phyloP scores from a whole-genome alignment of 1,139 yeast species.

The Kurtzmaniella quercitrusa region DNA sequence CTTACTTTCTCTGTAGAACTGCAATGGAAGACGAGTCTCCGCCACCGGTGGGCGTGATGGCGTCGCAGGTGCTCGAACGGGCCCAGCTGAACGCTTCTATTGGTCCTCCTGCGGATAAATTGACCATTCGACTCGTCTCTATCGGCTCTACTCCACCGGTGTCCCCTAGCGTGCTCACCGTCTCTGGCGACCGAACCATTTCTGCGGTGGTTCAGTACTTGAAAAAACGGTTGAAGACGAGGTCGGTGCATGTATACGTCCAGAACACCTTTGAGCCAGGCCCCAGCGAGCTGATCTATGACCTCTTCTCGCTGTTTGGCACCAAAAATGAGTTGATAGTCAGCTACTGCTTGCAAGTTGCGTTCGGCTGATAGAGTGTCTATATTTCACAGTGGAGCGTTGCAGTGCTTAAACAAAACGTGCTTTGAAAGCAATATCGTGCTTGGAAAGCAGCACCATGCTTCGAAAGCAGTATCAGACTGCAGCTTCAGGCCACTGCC shows the following conservation, averaged over 20 bases:
- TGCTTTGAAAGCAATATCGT: too few species aligned
- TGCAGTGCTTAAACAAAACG: too few species aligned
- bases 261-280: slow-evolving; percentile 60
- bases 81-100: background rate
- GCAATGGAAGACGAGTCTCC: slow-evolving; percentile 1
- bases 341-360: slow-evolving; percentile 52
- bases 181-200: slow-evolving; percentile 43
- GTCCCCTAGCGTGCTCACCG: slow-evolving; percentile 45
- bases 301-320: slow-evolving; percentile 39
- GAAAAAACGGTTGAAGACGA: slow-evolving; percentile 32
- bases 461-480: too few species aligned
- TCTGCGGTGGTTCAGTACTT: slow-evolving; percentile 44
- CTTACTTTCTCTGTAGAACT: too few species aligned
- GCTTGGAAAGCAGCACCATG: too few species aligned
- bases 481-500: too few species aligned
- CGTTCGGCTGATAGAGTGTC: slow-evolving; percentile 44
- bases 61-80: slow-evolving; percentile 13
- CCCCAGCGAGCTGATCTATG: slow-evolving; percentile 53
- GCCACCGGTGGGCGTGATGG: slow-evolving; percentile 1
- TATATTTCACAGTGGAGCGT: too few species aligned
- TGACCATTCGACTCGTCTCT: slow-evolving; percentile 50
- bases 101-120: slow-evolving; percentile 15
- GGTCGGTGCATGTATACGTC: slow-evolving; percentile 37
- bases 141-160: slow-evolving; percentile 55
- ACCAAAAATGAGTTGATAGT: slow-evolving; percentile 49